Evolutionary conservation across 2,329 filamentous ascomycete genomes (phyloP).

Genomic region (Dactylonectria macrodidyma): DNA sequence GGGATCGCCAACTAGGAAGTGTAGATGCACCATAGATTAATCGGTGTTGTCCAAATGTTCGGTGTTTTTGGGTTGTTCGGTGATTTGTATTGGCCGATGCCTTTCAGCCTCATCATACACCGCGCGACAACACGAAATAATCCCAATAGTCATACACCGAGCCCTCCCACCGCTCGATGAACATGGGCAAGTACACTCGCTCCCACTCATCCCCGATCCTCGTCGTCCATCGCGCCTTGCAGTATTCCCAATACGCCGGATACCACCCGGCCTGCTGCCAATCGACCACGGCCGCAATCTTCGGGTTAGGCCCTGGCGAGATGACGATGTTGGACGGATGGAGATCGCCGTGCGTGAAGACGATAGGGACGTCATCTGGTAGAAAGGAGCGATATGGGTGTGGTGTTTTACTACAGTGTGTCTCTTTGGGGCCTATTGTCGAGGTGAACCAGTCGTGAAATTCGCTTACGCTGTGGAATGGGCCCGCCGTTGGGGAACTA

Average conservation of each 20-base stretch:
- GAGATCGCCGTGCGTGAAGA: conserved; percentile 48
- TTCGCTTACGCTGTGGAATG: conserved; percentile 39
- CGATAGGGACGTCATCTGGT: conserved; percentile 36
- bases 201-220: conserved; percentile 50
- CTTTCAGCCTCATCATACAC: neutral
- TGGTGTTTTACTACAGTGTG: neutral
- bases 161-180: conserved; percentile 52
- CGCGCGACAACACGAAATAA: neutral
- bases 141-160: neutral
- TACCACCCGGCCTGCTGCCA: conserved; percentile 53
- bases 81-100: neutral
- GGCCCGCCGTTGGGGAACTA: neutral
- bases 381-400: neutral
- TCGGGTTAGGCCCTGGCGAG: conserved; percentile 34
- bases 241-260: conserved; percentile 53
- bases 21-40: neutral
- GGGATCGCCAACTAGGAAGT: no score
- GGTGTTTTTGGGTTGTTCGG: no score
- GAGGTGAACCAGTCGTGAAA: conserved; percentile 45
- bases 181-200: conserved; percentile 48
- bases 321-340: conserved; percentile 46
- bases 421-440: neutral
- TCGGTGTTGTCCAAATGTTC: neutral
- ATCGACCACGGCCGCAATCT: conserved; percentile 45
- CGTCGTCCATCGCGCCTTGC: conserved; percentile 45